A percentile compares a stretch with the other conserved stretches of the same genome.
These are phyloP conservation scores for Paraphaeosphaeria minitans DNA, from an alignment of 2,329 filamentous ascomycete species.

Conservation along the genomic window DNA sequence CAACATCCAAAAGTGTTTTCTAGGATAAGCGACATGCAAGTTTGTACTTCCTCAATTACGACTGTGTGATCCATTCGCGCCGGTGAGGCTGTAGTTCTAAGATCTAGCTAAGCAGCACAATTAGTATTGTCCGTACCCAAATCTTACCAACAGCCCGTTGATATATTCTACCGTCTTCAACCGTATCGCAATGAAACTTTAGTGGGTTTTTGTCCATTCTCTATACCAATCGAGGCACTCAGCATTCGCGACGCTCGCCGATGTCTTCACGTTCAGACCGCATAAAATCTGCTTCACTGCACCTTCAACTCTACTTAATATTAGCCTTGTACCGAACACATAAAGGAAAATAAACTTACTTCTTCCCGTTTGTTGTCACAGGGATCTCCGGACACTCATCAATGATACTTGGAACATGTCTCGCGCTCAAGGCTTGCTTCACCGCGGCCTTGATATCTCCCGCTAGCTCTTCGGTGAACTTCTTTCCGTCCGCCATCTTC, in stretches of 20 bases:
- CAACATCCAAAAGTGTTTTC: too few species aligned
- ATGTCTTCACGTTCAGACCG: constrained; percentile 83
- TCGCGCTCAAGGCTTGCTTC: constrained; percentile 77
- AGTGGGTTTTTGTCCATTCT: constrained; percentile 62
- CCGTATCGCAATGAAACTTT: neutral
- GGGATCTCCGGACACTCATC: constrained; percentile 87
- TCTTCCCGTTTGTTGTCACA: constrained; percentile 93
- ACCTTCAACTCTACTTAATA: constrained; percentile 75
- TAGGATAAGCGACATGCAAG: neutral
- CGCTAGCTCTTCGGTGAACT: constrained; percentile 66
- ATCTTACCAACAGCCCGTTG: neutral
- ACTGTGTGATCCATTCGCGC: neutral
- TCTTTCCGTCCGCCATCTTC: constrained; percentile 67
- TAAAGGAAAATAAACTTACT: constrained; percentile 60
- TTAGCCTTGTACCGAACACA: constrained; percentile 12
- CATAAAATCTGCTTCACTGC: constrained; percentile 96
- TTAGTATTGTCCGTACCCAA: neutral
- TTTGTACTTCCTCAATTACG: too few species aligned
- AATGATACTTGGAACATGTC: constrained; percentile 85
- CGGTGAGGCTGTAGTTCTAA: neutral
- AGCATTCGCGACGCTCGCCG: constrained; percentile 90
- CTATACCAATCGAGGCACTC: constrained; percentile 88
- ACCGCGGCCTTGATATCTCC: constrained; percentile 70
- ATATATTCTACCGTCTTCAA: neutral
- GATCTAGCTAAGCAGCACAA: neutral